phyloP scores from a whole-genome alignment of 176 grass and related monocot genomes.

The Avena insularis region DNA sequence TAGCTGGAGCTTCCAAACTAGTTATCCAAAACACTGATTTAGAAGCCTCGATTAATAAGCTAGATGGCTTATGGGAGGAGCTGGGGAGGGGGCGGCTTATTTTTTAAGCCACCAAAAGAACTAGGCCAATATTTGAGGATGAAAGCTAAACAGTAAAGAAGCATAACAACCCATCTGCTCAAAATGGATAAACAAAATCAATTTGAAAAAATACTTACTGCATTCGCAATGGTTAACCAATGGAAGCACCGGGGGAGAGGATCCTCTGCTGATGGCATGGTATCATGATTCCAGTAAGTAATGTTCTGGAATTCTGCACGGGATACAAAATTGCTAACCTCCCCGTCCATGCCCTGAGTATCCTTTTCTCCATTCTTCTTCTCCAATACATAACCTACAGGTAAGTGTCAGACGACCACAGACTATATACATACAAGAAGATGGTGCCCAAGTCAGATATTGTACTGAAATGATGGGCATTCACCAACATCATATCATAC shows the following conservation, averaged over 20 bases:
- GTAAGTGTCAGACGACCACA: slow-evolving; percentile 31
- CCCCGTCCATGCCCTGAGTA: slow-evolving; percentile 45
- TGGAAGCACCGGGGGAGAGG: slow-evolving; percentile 79
- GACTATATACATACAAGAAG: not conserved
- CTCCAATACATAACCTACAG: slow-evolving; percentile 82
- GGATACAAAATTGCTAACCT: slow-evolving; percentile 64
- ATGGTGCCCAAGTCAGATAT: not conserved
- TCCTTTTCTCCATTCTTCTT: slow-evolving; percentile 54
- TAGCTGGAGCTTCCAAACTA: too few species aligned
- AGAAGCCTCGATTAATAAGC: too few species aligned
- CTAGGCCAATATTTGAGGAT: too few species aligned
- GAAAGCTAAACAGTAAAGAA: not conserved
- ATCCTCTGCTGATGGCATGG: slow-evolving; percentile 80
- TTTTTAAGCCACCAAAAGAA: too few species aligned
- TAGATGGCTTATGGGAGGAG: too few species aligned
- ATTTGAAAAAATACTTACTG: slow-evolving; percentile 55
- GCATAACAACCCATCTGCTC: not conserved
- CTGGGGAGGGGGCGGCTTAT: too few species aligned
- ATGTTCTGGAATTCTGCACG: slow-evolving; percentile 74
- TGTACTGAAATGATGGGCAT: slow-evolving; percentile 27
- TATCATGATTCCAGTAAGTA: slow-evolving; percentile 97
- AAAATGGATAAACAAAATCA: slow-evolving; percentile 5
- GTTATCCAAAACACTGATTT: too few species aligned
- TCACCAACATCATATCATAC: not conserved
- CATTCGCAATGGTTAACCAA: slow-evolving; percentile 80